These are phyloP conservation scores for Chlamydomonas incerta DNA, from an alignment of 139 green algal genomes.

Conservation along the genomic window DNA sequence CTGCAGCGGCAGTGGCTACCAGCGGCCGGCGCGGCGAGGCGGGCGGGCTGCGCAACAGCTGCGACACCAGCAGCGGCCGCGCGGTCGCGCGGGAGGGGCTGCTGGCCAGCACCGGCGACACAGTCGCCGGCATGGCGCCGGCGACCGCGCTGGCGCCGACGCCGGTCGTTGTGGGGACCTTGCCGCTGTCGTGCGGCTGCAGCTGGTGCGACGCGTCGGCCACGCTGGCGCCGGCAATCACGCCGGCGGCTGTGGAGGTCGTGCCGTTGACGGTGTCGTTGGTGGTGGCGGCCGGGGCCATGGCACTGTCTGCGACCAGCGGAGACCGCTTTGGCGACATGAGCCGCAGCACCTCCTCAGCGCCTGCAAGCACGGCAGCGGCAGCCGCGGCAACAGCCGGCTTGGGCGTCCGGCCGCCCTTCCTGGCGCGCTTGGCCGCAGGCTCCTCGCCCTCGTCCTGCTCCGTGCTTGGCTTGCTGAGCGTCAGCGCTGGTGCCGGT, in stretches of 20 bases:
- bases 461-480: no score
- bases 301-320: no score
- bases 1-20: background rate
- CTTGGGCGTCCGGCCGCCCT: background rate
- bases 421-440: background rate
- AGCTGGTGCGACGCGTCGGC: slow-evolving; percentile 11
- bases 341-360: background rate
- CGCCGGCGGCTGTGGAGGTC: no score
- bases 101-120: background rate
- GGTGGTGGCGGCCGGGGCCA: no score
- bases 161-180: no score
- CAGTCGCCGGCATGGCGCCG: background rate
- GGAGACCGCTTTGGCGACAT: no score
- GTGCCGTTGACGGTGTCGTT: background rate
- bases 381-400: background rate
- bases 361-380: no score
- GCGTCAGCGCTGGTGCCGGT: background rate
- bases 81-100: no score
- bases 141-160: background rate
- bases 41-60: background rate
- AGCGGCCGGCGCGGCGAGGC: background rate
- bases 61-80: no score
- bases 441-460: background rate
- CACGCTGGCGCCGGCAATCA: no score
- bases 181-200: background rate